Percentiles rank a stretch among this genome's conserved stretches.
These are phyloP conservation scores for Canavalia gladiata DNA, from an alignment of 306 rosid genomes.

Conservation along the genomic window DNA sequence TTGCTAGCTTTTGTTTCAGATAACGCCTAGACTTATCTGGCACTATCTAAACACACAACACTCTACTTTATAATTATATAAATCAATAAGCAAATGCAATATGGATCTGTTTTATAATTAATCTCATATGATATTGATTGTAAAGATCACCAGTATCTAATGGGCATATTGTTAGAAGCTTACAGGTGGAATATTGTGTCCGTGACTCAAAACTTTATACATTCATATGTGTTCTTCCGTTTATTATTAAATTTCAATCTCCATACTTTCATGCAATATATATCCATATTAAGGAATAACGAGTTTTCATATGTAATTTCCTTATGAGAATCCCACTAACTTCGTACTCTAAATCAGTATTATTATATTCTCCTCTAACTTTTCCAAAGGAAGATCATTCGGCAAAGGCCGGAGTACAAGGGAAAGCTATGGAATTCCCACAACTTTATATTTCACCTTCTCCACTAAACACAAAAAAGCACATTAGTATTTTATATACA, in stretches of 20 bases:
- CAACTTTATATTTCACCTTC: constrained; percentile 44
- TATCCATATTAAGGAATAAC: not conserved
- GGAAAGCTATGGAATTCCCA: constrained; percentile 29
- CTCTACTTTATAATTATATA: not conserved
- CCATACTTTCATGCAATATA: not conserved
- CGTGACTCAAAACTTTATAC: not conserved
- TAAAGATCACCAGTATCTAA: constrained; percentile 6
- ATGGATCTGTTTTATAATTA: constrained; percentile 22
- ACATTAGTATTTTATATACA: not conserved
- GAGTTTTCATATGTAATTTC: not conserved
- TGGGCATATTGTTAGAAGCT: not conserved
- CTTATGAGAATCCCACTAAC: constrained; percentile 19
- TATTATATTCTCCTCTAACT: constrained; percentile 29
- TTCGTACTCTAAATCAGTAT: constrained; percentile 37
- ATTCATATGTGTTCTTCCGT: not conserved
- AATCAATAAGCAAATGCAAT: not conserved
- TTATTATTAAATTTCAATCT: not conserved
- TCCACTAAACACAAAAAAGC: constrained; percentile 41
- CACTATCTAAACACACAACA: constrained; percentile 11
- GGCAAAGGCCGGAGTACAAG: not conserved
- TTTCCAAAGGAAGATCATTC: not conserved
- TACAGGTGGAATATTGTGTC: constrained; percentile 29
- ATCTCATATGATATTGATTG: not conserved
- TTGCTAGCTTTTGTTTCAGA: not conserved
- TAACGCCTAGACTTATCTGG: not conserved